Evolutionary conservation across 257 asterid species (phyloP), one percentile per base, ranked within the genome.

Genomic region (Solanum lycopersicoides): DNA sequence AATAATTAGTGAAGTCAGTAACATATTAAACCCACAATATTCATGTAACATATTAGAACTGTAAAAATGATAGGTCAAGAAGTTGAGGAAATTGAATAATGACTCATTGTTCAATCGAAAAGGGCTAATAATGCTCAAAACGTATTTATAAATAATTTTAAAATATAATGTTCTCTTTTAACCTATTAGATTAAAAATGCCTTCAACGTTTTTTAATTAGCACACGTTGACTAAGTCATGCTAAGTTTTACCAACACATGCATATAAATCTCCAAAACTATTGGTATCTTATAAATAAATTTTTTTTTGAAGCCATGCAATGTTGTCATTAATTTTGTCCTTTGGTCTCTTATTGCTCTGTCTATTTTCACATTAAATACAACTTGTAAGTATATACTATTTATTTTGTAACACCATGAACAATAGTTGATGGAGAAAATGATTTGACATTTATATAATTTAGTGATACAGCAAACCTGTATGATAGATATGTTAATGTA

Each of bases 271-370:
- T 76, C 23, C 11, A 44, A 76, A 76, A 14, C 83, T 75, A 4
- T 39, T 75, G 34, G 56, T 75, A 39, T 23, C 13, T 73, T 73
- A 3, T 1, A 0, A 37, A 37, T 37, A 3, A 4, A 1, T 0
- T 23, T 39, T 0, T 23, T 39, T 35, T 35, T 35, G 6, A 42
- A 87, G 41, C 89, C 88, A 84, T 85, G 30, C 69, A 18, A 41
- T n/a, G 7, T 10, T 76, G 37, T 76, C 60, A 76, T 80, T 74
- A 37, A 74, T 20, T 88, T 69, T 88, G 93, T 89, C 89, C 74
- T 88, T 56, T 87, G 88, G 89, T 91, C 88, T 87, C 88, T 59
- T 60, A 34, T 53, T 87, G 86, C 88, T 37, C 21, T 74, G 12
- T 8, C 63, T 8, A 42, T 3, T 68, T 72, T 35, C 39, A 37